These are phyloP conservation scores for Xeromyces bisporus DNA, from an alignment of 495 filamentous ascomycete genomes.

Conservation along the genomic window DNA sequence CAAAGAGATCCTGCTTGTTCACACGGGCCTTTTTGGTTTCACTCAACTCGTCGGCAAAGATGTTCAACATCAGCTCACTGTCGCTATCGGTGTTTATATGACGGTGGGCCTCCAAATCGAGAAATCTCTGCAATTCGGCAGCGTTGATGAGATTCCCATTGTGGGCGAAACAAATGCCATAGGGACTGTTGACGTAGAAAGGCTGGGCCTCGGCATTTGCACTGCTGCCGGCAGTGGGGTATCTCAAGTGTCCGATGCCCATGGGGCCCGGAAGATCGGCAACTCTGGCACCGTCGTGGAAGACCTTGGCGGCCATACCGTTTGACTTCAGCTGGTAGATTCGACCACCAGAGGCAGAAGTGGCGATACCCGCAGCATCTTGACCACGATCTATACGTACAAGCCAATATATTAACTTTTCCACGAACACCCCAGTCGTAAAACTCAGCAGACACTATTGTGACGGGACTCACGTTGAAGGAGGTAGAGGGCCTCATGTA, in stretches of 20 bases:
- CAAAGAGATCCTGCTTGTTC: conserved; percentile 81
- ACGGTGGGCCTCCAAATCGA: conserved; percentile 78
- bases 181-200: conserved; percentile 88
- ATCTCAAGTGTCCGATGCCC: conserved; percentile 79
- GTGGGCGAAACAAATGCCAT: conserved; percentile 53
- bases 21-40: conserved; percentile 94
- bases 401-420: too few relatives aligned
- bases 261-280: conserved; percentile 72
- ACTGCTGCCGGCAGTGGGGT: conserved; percentile 79
- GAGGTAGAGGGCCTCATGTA: conserved; percentile 81
- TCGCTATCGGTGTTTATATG: conserved; percentile 97
- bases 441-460: background rate
- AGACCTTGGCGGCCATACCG: conserved; percentile 80
- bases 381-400: conserved; percentile 49
- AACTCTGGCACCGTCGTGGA: conserved; percentile 58
- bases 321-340: conserved; percentile 87
- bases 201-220: conserved; percentile 46
- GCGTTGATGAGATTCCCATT: conserved; percentile 96
- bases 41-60: conserved; percentile 85
- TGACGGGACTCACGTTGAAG: conserved; percentile 47
- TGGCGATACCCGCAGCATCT: conserved; percentile 78
- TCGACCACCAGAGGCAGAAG: conserved; percentile 58
- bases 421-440: background rate
- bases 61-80: conserved; percentile 86
- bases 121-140: conserved; percentile 53